Evolutionary conservation across 148 eudicot species (phyloP), one percentile per base, ranked within the genome.

Genomic region (Fagopyrum esculentum): DNA sequence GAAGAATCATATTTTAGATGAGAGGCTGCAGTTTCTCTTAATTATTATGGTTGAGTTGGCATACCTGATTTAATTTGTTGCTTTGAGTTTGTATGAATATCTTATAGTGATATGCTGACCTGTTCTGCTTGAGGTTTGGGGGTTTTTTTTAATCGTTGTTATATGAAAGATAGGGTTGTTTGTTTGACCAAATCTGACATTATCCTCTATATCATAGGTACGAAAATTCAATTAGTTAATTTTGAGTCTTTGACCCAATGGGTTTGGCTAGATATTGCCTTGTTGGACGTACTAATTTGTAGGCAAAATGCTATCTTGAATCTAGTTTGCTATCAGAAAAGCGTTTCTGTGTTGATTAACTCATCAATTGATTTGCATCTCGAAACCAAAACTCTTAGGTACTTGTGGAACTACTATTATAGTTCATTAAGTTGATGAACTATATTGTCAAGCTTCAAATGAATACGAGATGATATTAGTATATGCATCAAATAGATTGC

Each of bases 171-270:
- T 15, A 17, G 46, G 71, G 6, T 66, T 66, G 71, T 43, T 66
- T 66, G 47, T 66, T 66, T 66, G 71, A 40, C 71, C 46, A 66
- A 66, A 40, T 66, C 47, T 66, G n/a, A 66, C 40, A 43, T 66
- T 66, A 66, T 35, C 30, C 8, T 66, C 5, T 43, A 66, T 66
- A 9, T 66, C 71, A 66, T 66, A 17, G 40, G 19, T 35, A 40
- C 17, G 30, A 66, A 64, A 40, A 13, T 13, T 66, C 71, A 66
- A 11, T 40, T 40, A 2, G 43, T 43, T 3, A 12, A 5, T 66
- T 13, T 12, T 35, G 26, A 22, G 26, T 22, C 26, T 22, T 22
- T 22, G 13, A 66, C 30, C 4, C 8, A 40, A 35, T 66, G 71
- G 71, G 3, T 30, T 29, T 63, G 69, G 35, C 35, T 29, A 30